Percentiles rank a stretch among this genome's conserved stretches.
phyloP scores from a whole-genome alignment of 2,329 filamentous ascomycete genomes.

The Aureobasidium sp. region DNA sequence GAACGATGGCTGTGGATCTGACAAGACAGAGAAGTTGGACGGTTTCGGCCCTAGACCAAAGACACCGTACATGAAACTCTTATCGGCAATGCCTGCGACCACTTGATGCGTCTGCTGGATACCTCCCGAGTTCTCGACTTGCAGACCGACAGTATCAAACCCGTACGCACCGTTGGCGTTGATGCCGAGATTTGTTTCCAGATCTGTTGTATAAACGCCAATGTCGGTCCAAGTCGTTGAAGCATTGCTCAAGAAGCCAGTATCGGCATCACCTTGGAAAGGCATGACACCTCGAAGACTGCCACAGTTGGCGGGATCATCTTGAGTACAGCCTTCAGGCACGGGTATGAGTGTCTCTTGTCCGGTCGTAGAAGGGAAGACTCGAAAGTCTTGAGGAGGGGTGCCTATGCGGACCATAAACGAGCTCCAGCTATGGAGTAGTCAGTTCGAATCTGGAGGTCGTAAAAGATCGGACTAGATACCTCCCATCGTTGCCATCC shows the following conservation, averaged over 20 bases:
- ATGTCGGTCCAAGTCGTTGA: slow-evolving; percentile 26
- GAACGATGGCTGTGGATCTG: slow-evolving; percentile 24
- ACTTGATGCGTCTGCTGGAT: slow-evolving; percentile 25
- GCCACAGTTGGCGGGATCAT: slow-evolving; percentile 20
- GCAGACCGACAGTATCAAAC: slow-evolving; percentile 26
- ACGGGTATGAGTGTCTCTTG: slow-evolving; percentile 28
- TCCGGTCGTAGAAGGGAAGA: slow-evolving; percentile 22
- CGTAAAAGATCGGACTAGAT: background rate
- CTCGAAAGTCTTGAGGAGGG: slow-evolving; percentile 14
- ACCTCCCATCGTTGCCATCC: slow-evolving; percentile 18
- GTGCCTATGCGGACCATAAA: slow-evolving; percentile 15
- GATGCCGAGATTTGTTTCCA: slow-evolving; percentile 22
- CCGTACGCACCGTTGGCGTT: slow-evolving; percentile 27
- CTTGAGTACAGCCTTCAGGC: slow-evolving; percentile 25
- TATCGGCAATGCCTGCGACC: slow-evolving; percentile 27
- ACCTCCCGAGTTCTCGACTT: slow-evolving; percentile 18
- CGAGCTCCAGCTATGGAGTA: slow-evolving; percentile 13
- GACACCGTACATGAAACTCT: slow-evolving; percentile 29
- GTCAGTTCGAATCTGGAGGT: background rate
- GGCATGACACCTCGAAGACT: slow-evolving; percentile 22
- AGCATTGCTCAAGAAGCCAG: slow-evolving; percentile 22
- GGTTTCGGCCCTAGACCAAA: slow-evolving; percentile 29
- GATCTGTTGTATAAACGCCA: slow-evolving; percentile 25
- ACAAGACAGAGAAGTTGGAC: slow-evolving; percentile 31
- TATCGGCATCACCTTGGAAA: slow-evolving; percentile 18